phyloP scores from a whole-genome alignment of 805 yeast genomes.

The Kuraishia molischiana region DNA sequence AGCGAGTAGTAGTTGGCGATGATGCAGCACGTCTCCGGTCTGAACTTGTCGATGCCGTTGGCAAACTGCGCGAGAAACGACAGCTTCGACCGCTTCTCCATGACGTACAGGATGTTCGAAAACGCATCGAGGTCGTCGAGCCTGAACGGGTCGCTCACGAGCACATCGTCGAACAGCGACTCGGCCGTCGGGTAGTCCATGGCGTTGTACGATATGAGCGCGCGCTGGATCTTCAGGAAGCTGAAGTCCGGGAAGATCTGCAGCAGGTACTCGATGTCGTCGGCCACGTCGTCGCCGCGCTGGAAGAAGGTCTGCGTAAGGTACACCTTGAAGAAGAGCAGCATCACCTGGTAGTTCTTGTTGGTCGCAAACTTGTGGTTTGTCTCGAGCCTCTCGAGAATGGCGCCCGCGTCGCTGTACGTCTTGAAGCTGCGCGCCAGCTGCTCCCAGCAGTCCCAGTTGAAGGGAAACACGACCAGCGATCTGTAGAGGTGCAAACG shows the following conservation, averaged over 20 bases:
- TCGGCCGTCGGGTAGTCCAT: slow-evolving; percentile 81
- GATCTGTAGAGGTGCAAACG: slow-evolving; percentile 52
- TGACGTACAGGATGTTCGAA: slow-evolving; percentile 91
- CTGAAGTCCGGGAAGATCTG: slow-evolving; percentile 61
- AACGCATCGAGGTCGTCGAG: slow-evolving; percentile 87
- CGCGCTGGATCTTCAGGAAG: slow-evolving; percentile 72
- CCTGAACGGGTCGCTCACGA: slow-evolving; percentile 70
- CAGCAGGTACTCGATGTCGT: slow-evolving; percentile 37
- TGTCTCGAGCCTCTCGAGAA: slow-evolving; percentile 27
- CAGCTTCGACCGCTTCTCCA: slow-evolving; percentile 79
- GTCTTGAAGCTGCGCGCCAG: slow-evolving; percentile 50
- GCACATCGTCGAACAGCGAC: slow-evolving; percentile 61
- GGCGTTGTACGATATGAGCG: slow-evolving; percentile 73
- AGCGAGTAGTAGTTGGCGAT: slow-evolving; percentile 90
- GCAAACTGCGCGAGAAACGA: slow-evolving; percentile 84
- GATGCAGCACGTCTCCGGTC: slow-evolving; percentile 93
- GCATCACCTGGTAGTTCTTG: slow-evolving; percentile 18
- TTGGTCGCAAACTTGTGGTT: slow-evolving; percentile 21
- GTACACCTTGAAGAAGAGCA: slow-evolving; percentile 50
- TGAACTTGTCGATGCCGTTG: slow-evolving; percentile 68
- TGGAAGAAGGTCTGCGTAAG: slow-evolving; percentile 75
- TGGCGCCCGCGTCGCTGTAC: slow-evolving; percentile 46
- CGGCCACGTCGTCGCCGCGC: slow-evolving; percentile 40
- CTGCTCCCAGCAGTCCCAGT: slow-evolving; percentile 94
- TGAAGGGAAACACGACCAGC: slow-evolving; percentile 61